Conservation (phyloP, 2,329 filamentous ascomycete genomes). For the Hypoxylon sp. region DNA sequence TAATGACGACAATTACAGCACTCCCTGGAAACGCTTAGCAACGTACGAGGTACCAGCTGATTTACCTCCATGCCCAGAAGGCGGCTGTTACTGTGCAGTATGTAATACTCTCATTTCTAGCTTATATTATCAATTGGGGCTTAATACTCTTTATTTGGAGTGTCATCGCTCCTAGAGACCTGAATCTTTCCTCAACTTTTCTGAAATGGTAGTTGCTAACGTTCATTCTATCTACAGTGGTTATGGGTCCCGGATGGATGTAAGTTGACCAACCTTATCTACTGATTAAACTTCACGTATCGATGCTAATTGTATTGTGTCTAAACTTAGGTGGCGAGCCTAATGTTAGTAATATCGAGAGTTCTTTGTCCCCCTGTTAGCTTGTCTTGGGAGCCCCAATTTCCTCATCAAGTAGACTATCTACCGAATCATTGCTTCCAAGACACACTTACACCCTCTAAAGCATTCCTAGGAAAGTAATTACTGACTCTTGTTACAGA, state of each 20-base stretch:
- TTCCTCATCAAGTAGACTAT: too few species aligned
- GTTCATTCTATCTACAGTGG: conserved; percentile 18
- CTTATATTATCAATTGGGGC: not conserved
- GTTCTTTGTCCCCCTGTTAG: too few species aligned
- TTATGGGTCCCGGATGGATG: conserved; percentile 44
- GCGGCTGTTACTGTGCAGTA: conserved; percentile 43
- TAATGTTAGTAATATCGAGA: not conserved
- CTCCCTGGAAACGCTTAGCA: conserved; percentile 42
- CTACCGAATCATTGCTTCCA: too few species aligned
- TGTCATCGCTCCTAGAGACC: not conserved
- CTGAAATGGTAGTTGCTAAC: not conserved
- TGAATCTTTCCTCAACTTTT: not conserved
- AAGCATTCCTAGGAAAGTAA: not conserved
- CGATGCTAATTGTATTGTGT: not conserved
- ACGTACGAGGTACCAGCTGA: conserved; percentile 42
- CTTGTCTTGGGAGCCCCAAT: too few species aligned
- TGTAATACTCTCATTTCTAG: not conserved
- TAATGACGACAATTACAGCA: conserved; percentile 23
- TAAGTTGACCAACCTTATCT: conserved; percentile 14
- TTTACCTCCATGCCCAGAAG: conserved; percentile 39
- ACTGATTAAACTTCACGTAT: not conserved
- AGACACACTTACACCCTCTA: not conserved
- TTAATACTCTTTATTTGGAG: not conserved
- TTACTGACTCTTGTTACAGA: conserved; percentile 11
- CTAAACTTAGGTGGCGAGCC: conserved; percentile 1